Evolutionary conservation across 192 early-diverging fungal genomes (phyloP), one percentile per base, ranked within the genome.

Genomic region (Backusella tarrabulga): DNA sequence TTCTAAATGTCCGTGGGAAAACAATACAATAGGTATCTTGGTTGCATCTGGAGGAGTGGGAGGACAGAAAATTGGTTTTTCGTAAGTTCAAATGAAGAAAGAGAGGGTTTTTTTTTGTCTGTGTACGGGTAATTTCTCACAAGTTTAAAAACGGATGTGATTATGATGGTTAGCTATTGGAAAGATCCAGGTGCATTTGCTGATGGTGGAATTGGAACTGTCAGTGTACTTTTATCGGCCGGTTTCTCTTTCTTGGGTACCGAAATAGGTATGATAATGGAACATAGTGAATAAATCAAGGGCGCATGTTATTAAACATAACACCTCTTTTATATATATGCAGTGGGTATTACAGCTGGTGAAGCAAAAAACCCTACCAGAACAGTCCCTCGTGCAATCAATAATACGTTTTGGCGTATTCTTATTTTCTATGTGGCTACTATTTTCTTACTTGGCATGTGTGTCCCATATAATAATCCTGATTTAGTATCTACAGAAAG

Each of bases 171-270:
- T 19, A 93, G 91, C 75, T 95, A 91, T 88, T 87, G 87, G 68
- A 74, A 86, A 35, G 87, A 88, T 74, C 92, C 90, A 50, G 90
- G 85, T 7, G 89, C 91, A 34, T 92, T 94, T 72, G 86, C 83
- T 38, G 82, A 80, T 50, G 83, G 78, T 52, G 76, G 75, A 34
- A 85, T 92, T 42, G 92, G 90, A 19, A 86, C 92, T 60, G 79
- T 94, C 67, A 87, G 84, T 66, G 87, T 88, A 9, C 89, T 94
- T 46, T 85, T 92, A 44, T 90, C 89, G 21, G 94, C 95, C 7
- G 93, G 91, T 69, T 96, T 95, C 80, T 91, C 94, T 71, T 93
- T 94, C 81, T 90, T 91, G 76, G 96, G 96, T 34, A 95, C 96
- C 11, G 96, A 97, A 77, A 85, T 97, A 52, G 77, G 77, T 79